Evolutionary conservation across 176 grass and related monocot species (phyloP), one percentile per base, ranked within the genome.

Genomic region (Cenchrus purpureus): DNA sequence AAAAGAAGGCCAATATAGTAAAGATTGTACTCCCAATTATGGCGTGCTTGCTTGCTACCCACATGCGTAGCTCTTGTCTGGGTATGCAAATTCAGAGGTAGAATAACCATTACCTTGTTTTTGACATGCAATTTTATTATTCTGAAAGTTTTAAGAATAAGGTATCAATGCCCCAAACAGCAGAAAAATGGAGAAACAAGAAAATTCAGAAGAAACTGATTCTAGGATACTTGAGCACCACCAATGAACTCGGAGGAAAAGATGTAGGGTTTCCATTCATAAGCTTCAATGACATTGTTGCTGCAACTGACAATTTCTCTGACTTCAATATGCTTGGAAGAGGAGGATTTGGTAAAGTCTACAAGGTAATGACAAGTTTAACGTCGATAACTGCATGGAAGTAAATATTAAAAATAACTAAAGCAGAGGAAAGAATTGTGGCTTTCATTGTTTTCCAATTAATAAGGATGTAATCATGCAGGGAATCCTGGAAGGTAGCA

Each of bases 261-360:
- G 61, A 59, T 71, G 2, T 32, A 10, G 76, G 85, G 12, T 74
- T 80, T 19, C 74, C 71, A 54, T 77, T 88, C 34, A 31, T 91
- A 22, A 82, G 58, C 25, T 91, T 88, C 0, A 12, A 68, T 15
- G 79, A 61, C 10, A 70, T 91, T 54, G 12, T 73, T 5, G 45
- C 19, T 0, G 85, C 90, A n/a, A 91, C 90, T 25, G 7, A 76
- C 34, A 79, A 91, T 68, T 88, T 91, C 65, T 81, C 73, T 13
- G 60, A 80, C 12, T 13, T 6, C 29, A 67, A 91, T 61, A 66
- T 81, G 68, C 65, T 91, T 7, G 89, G 89, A 68, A 64, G 66
- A 43, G 89, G 84, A 32, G 84, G 89, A 11, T 91, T 91, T 32
- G 89, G 84, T 2, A 82, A 82, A 12, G 89, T 91, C 43, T 91